phyloP scores from a whole-genome alignment of 305 asterid species.

The Plantago coronopus region DNA sequence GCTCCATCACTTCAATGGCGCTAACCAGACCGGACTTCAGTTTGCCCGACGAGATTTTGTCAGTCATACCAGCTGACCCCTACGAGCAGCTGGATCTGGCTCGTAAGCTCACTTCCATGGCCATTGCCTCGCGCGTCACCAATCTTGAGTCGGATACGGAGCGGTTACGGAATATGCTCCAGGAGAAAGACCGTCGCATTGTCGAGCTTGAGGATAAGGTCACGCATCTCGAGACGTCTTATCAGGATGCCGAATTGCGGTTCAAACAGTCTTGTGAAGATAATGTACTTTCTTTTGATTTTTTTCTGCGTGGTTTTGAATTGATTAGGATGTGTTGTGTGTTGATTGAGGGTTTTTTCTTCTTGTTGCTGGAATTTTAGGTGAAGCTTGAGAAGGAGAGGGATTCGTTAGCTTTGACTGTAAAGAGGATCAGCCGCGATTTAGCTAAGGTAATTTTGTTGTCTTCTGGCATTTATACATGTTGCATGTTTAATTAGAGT shows the following conservation, averaged over 20 bases:
- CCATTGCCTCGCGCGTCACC: slow-evolving; percentile 74
- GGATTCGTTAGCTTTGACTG: slow-evolving; percentile 41
- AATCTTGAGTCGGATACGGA: slow-evolving; percentile 55
- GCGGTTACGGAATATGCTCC: slow-evolving; percentile 36
- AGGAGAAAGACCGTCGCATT: slow-evolving; percentile 43
- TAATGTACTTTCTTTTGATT: slow-evolving; percentile 31
- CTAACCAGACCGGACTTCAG: slow-evolving; percentile 51
- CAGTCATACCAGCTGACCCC: slow-evolving; percentile 87
- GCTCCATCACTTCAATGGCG: slow-evolving; percentile 28
- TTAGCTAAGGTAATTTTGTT: slow-evolving; percentile 47
- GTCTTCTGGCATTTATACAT: background rate
- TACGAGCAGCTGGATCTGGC: slow-evolving; percentile 98
- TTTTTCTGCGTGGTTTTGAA: background rate
- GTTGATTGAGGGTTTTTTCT: background rate
- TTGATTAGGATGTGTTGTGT: background rate
- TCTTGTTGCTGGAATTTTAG: slow-evolving; percentile 22
- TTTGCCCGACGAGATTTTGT: slow-evolving; percentile 61
- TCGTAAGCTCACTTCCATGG: slow-evolving; percentile 92
- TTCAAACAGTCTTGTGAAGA: slow-evolving; percentile 45
- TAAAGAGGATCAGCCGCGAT: slow-evolving; percentile 62
- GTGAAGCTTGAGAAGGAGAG: slow-evolving; percentile 53
- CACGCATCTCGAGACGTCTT: slow-evolving; percentile 39
- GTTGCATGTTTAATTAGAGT: too few species aligned
- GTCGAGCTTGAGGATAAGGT: slow-evolving; percentile 52
- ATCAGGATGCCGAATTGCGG: slow-evolving; percentile 49